Base-by-base conservation (phyloP, 192 early-diverging fungal species). In the Gamsiella multidivaricata region DNA sequence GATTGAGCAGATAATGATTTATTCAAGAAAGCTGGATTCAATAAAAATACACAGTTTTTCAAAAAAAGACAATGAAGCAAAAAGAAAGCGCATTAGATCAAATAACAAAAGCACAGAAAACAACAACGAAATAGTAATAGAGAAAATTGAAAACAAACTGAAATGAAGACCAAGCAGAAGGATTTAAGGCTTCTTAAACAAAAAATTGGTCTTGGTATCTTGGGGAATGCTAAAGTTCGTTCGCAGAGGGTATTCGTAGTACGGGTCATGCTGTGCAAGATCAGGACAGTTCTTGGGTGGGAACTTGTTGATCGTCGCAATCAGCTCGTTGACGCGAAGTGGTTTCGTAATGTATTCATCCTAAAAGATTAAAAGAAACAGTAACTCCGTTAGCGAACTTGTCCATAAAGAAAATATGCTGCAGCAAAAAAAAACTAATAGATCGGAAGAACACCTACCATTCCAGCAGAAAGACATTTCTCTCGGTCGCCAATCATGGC, bases 401-500 rank as follows among this genome's bases (percentile, higher is more conserved):
- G 11, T 29, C 34, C 4, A 12, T 34, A 5, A 17, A 45, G 18
- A 33, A 4, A 31, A 51, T 3, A 15, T 0, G 47, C 20, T 8
- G 10, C 33, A n/a, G 43, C 36, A 46, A 15, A 54, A 45, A 41
- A 20, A 68, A 32, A 28, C 45, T 18, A 46, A 46, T 46, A 46
- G n/a, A 46, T 18, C 39, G 8, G 39, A 10, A 41, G 14, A 41
- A 14, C 39, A 66, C 80, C 57, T 83, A 81, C 94, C 94, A 96
- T 95, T 11, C 93, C 94, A 28, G 92, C 83, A 22, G 86, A 82
- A 62, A 96, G 79, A 69, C 94, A 95, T 69, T 91, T 91, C 70
- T 96, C 93, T 60, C 93, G 88, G 75, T 96, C 94, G 22, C 93
- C 93, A 65, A 92, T 89, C 92, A 95, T 94, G n/a, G 94, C 94